Conservation (phyloP, 164 flowering plant genomes). For the Aristolochia fimbriata region DNA sequence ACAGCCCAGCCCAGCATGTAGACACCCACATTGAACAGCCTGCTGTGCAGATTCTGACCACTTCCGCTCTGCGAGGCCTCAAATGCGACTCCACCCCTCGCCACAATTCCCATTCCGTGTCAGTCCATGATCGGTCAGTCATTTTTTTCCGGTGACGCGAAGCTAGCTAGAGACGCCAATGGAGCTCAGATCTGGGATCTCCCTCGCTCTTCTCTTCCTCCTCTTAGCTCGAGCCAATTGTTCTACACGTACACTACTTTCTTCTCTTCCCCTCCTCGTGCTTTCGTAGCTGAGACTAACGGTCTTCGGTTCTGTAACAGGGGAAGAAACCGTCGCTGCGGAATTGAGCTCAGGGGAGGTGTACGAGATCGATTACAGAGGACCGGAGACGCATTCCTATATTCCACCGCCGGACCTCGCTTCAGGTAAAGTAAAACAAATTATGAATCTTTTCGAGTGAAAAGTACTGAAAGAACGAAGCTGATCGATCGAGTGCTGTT, state of each 20-base stretch:
- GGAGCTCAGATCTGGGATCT: too few species aligned
- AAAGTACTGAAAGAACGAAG: neutral
- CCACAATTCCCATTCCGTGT: neutral
- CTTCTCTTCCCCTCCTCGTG: neutral
- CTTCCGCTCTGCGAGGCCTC: neutral
- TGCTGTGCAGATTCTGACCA: neutral
- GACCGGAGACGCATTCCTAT: slow-evolving; percentile 77
- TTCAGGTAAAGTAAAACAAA: neutral
- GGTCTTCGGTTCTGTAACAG: neutral
- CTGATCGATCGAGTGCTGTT: neutral
- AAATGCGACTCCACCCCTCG: neutral
- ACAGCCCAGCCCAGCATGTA: neutral
- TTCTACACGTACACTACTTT: neutral
- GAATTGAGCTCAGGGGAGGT: slow-evolving; percentile 13
- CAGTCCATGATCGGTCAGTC: too few species aligned
- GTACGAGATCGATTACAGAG: slow-evolving; percentile 78
- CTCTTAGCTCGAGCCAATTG: too few species aligned
- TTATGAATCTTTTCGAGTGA: neutral
- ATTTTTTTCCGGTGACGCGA: too few species aligned
- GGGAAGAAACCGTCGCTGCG: neutral
- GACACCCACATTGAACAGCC: neutral
- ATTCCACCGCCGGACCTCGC: slow-evolving; percentile 46
- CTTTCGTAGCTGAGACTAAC: neutral
- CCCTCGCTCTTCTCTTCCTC: too few species aligned
- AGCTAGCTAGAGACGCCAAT: too few species aligned